Evolutionary conservation across 768 basidiomycete species (phyloP).

Genomic region (Pisolithus tinctorius): DNA sequence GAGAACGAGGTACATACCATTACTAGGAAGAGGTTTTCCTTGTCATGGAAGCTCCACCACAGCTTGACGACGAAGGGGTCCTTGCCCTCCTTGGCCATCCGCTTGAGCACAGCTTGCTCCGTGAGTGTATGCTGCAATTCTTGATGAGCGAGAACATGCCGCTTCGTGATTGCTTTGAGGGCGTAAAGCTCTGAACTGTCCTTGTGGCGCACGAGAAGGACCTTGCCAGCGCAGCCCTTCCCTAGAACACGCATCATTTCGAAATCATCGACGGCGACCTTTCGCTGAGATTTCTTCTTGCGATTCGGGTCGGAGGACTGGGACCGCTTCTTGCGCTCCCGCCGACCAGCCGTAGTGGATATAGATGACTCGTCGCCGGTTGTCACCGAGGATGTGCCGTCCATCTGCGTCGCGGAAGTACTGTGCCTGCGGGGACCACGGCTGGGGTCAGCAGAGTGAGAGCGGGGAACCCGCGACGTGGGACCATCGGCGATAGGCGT

Average conservation of each 20-base stretch:
- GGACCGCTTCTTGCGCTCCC: slow-evolving; percentile 48
- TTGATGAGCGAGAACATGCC: slow-evolving; percentile 93
- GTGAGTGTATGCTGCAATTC: slow-evolving; percentile 95
- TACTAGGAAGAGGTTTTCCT: slow-evolving; percentile 93
- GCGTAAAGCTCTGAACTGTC: slow-evolving; percentile 70
- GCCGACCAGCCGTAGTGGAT: slow-evolving; percentile 44
- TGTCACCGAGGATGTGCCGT: slow-evolving; percentile 49
- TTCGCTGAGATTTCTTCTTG: slow-evolving; percentile 50
- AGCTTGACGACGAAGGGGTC: slow-evolving; percentile 96
- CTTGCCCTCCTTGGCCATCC: slow-evolving; percentile 82
- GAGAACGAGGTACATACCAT: slow-evolving; percentile 51
- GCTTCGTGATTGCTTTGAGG: slow-evolving; percentile 96
- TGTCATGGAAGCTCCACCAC: slow-evolving; percentile 97
- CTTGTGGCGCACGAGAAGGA: slow-evolving; percentile 84
- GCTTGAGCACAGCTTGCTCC: slow-evolving; percentile 91
- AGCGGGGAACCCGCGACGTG: slow-evolving; percentile 55
- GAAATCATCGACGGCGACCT: slow-evolving; percentile 85
- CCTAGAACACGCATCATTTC: slow-evolving; percentile 96
- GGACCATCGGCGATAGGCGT: slow-evolving; percentile 35
- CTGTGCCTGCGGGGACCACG: slow-evolving; percentile 55
- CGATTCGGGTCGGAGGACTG: slow-evolving; percentile 44
- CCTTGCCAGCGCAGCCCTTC: slow-evolving; percentile 97
- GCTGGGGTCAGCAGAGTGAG: slow-evolving; percentile 73
- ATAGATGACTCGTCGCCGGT: slow-evolving; percentile 69
- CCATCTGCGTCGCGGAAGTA: slow-evolving; percentile 39